Evolutionary conservation across 768 basidiomycete genomes (phyloP).

Genomic region (Mycena capillaripes): DNA sequence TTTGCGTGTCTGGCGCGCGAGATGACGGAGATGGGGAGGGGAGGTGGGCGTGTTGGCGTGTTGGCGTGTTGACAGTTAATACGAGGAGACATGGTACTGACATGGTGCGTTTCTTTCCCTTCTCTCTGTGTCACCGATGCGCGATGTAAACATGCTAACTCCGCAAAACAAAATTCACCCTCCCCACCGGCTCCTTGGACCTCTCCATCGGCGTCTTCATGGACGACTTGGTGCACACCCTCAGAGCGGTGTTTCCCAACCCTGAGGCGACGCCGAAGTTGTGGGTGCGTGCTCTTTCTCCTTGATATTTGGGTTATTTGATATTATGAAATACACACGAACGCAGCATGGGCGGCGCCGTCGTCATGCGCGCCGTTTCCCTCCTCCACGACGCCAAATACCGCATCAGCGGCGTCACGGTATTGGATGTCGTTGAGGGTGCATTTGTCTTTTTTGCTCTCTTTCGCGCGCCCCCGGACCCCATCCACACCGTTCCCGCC

Average conservation of each 20-base stretch:
- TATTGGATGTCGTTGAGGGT: slow-evolving; percentile 95
- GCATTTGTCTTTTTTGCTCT: no score
- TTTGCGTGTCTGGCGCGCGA: slow-evolving; percentile 95
- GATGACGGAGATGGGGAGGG: slow-evolving; percentile 68
- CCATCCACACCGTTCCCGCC: no score
- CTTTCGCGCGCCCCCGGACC: no score
- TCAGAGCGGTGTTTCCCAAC: slow-evolving; percentile 80
- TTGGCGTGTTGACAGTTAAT: no score
- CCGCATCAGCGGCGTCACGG: slow-evolving; percentile 80
- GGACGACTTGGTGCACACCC: slow-evolving; percentile 78
- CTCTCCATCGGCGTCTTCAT: slow-evolving; percentile 82
- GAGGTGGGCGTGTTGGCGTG: slow-evolving; percentile 87
- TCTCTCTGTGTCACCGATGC: background rate
- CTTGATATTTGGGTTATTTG: no score
- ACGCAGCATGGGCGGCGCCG: slow-evolving; percentile 97
- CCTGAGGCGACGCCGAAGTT: slow-evolving; percentile 75
- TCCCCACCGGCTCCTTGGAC: slow-evolving; percentile 61
- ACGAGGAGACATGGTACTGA: slow-evolving; percentile 90
- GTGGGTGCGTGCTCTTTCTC: slow-evolving; percentile 70
- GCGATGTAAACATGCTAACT: slow-evolving; percentile 49
- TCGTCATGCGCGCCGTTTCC: slow-evolving; percentile 80
- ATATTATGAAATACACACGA: background rate
- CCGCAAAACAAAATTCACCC: slow-evolving; percentile 72
- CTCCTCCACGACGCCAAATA: slow-evolving; percentile 77
- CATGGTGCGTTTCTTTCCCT: slow-evolving; percentile 65